phyloP scores from a whole-genome alignment of 1,139 yeast genomes.

The Saccharomyces uvarum region DNA sequence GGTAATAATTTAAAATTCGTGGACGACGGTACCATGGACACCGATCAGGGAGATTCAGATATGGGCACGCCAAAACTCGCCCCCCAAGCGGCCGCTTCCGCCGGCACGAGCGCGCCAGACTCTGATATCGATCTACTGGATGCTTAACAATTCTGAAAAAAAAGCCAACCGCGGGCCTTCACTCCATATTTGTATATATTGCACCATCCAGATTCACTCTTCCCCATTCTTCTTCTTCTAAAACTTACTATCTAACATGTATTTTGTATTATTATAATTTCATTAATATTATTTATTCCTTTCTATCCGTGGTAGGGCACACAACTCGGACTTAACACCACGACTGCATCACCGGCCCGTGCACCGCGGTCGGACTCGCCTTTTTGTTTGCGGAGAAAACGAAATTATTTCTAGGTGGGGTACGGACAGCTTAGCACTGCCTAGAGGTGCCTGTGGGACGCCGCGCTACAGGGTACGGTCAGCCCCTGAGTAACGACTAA shows the following conservation, averaged over 20 bases:
- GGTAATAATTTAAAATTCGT: conserved; percentile 42
- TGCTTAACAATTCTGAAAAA: neutral
- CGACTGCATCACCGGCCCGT: neutral
- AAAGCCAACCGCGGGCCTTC: neutral
- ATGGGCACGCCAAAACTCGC: neutral
- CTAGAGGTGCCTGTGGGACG: neutral
- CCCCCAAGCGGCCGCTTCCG: neutral
- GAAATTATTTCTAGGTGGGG: neutral
- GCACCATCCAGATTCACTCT: neutral
- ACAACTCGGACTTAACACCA: neutral
- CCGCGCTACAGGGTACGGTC: neutral
- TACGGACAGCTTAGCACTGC: neutral
- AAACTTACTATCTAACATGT: neutral
- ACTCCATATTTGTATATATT: neutral
- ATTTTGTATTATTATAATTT: neutral
- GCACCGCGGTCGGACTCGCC: neutral
- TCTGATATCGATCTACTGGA: neutral
- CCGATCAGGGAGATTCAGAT: conserved; percentile 1
- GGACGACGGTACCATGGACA: conserved; percentile 30
- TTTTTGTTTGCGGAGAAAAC: neutral
- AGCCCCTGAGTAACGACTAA: neutral
- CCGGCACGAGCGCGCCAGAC: neutral
- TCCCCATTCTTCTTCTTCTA: neutral
- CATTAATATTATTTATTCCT: neutral
- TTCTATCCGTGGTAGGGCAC: neutral